Conservation (phyloP, 257 asterid genomes). For the Penstemon davidsonii region DNA sequence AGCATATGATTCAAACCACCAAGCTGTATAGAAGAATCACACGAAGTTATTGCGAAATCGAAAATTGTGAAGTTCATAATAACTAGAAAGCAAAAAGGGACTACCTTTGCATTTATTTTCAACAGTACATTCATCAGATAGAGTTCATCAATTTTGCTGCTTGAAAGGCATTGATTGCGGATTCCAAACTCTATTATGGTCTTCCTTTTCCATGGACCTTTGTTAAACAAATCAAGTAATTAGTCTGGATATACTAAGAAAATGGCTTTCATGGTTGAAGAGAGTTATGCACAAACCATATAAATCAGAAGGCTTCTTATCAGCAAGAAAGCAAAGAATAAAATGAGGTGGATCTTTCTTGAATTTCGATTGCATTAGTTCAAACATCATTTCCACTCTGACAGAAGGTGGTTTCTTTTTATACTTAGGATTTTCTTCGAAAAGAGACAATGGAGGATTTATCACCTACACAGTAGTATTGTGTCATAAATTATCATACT, state of each 20-base stretch:
- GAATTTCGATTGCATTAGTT: slow-evolving; percentile 34
- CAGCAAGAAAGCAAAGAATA: slow-evolving; percentile 48
- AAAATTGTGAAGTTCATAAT: neutral
- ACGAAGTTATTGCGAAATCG: neutral
- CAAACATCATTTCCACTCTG: slow-evolving; percentile 49
- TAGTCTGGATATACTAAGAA: neutral
- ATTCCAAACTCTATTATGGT: slow-evolving; percentile 45
- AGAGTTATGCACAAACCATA: slow-evolving; percentile 37
- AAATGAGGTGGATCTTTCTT: slow-evolving; percentile 41
- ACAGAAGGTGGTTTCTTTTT: slow-evolving; percentile 41
- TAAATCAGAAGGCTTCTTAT: slow-evolving; percentile 36
- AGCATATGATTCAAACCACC: slow-evolving; percentile 48
- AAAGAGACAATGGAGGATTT: slow-evolving; percentile 38
- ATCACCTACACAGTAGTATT: slow-evolving; percentile 29
- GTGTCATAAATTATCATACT: neutral
- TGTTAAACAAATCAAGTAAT: neutral
- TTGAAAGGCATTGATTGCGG: slow-evolving; percentile 45
- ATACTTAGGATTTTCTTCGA: slow-evolving; percentile 42
- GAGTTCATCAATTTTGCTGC: slow-evolving; percentile 36
- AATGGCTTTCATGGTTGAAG: neutral
- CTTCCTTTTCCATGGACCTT: slow-evolving; percentile 57
- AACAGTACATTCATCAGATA: slow-evolving; percentile 41
- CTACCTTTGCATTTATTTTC: slow-evolving; percentile 48
- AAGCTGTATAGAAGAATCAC: slow-evolving; percentile 30
- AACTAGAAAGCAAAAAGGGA: neutral